phyloP scores from a whole-genome alignment of 2,329 filamentous ascomycete genomes.

The Stenocarpella maydis region DNA sequence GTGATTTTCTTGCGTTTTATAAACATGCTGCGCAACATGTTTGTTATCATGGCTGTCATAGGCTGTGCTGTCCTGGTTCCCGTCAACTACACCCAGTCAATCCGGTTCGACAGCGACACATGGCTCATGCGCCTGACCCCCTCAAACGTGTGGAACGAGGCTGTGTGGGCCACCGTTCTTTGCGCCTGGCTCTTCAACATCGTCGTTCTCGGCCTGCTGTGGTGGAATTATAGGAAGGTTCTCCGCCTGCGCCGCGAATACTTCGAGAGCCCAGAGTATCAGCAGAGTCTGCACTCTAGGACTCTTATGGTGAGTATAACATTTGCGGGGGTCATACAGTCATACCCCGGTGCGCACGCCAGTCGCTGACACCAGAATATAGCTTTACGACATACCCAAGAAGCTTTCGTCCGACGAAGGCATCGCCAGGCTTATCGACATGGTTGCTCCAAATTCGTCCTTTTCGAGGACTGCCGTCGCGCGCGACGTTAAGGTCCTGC shows the following conservation, averaged over 20 bases:
- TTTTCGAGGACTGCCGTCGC: constrained; percentile 84
- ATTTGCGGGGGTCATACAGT: background rate
- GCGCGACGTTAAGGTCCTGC: constrained; percentile 90
- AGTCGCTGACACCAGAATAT: constrained; percentile 40
- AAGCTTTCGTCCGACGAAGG: constrained; percentile 85
- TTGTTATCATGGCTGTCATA: constrained; percentile 74
- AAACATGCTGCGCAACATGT: constrained; percentile 92
- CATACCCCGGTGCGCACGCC: background rate
- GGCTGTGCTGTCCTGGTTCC: constrained; percentile 84
- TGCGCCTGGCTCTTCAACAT: constrained; percentile 73
- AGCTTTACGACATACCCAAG: constrained; percentile 85
- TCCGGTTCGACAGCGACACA: constrained; percentile 44
- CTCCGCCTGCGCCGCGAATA: constrained; percentile 76
- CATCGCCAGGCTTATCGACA: constrained; percentile 82
- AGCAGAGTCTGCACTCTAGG: constrained; percentile 82
- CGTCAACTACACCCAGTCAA: constrained; percentile 70
- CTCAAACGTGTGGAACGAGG: constrained; percentile 57
- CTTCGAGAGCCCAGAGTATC: constrained; percentile 87
- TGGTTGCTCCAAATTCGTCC: constrained; percentile 79
- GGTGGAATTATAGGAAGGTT: constrained; percentile 87
- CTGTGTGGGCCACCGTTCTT: constrained; percentile 67
- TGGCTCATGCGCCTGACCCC: constrained; percentile 71
- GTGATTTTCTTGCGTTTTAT: constrained; percentile 88
- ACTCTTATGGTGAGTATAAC: constrained; percentile 66
- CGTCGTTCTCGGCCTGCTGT: constrained; percentile 82